Evolutionary conservation across 2,329 filamentous ascomycete species (phyloP).

Genomic region (Nemania bipapillata): DNA sequence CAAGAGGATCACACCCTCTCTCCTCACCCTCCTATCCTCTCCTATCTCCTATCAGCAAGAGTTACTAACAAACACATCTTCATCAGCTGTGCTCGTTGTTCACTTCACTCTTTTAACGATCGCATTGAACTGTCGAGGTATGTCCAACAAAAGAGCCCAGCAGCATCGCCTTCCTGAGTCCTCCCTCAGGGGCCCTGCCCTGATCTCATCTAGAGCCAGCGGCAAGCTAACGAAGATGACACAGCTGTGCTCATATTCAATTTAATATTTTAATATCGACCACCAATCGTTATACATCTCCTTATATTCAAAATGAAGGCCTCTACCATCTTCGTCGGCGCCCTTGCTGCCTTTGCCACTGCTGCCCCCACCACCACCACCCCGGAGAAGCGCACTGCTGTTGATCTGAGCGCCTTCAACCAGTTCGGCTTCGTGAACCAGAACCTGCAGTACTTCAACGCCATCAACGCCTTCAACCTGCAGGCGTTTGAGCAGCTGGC

Average conservation of each 20-base stretch:
- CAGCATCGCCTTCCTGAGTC: background rate
- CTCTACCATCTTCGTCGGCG: conserved; percentile 58
- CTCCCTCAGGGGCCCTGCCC: background rate
- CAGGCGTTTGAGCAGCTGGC: conserved; percentile 52
- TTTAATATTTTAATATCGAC: conserved; percentile 51
- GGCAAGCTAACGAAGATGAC: conserved; percentile 39
- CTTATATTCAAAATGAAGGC: conserved; percentile 61
- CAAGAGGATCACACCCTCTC: conserved; percentile 3
- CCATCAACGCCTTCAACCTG: conserved; percentile 50
- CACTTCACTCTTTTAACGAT: conserved; percentile 56
- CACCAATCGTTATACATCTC: conserved; percentile 43
- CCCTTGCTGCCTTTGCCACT: conserved; percentile 58
- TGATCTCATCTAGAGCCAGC: background rate
- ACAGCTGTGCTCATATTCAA: conserved; percentile 60
- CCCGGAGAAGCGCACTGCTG: conserved; percentile 41
- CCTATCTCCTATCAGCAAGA: conserved; percentile 10
- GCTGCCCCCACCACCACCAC: conserved; percentile 55
- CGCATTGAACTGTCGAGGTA: conserved; percentile 57
- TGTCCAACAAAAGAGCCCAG: too few relatives aligned
- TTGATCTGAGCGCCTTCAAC: conserved; percentile 53
- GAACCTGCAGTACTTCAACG: conserved; percentile 54
- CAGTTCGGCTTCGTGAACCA: conserved; percentile 50
- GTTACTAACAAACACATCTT: conserved; percentile 41
- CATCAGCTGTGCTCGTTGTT: conserved; percentile 62
- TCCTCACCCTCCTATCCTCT: too few relatives aligned